Evolutionary conservation across 164 flowering plant genomes (phyloP), one percentile per base, ranked within the genome.

Genomic region (Akebia trifoliata): DNA sequence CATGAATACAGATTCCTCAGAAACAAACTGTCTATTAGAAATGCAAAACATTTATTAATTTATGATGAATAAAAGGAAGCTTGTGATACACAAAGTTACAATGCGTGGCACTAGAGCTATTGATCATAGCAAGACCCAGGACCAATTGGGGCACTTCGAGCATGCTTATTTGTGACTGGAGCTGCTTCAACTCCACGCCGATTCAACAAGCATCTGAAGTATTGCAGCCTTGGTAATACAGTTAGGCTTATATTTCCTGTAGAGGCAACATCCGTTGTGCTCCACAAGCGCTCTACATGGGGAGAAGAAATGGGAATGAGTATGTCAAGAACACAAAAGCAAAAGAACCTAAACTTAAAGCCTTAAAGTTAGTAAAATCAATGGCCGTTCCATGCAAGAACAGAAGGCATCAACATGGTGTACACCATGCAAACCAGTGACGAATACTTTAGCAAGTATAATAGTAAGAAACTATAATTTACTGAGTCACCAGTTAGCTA

Each of bases 161-260:
- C 98, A 72, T 71, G 76, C 0, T 3, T 2, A 36, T 85, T 87
- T 31, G 73, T 73, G n/a, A 81, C 91, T 3, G 94, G 97, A 57
- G 95, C 96, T 12, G 97, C 99, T 51, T 67, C 79, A 63, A 87
- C 75, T 20, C 96, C 97, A 12, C 99, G 87, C 44, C 74, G 56
- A 30, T 75, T 84, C 62, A 90, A 59, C 50, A 93, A 79, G 79
- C 99, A 93, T 68, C 97, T 77, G 77, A 90, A 93, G 78, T 86
- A 82, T 17, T 79, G 85, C 59, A 81, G 46, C 59, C 99, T 75
- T 1, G 85, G 85, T 48, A 90, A 69, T 6, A 74, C 90, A 26
- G 74, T 78, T 40, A 30, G 3, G 44, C 49, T 75, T 11, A 67
- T 39, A 62, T 80, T 80, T 60, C 47, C 63, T 6, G 73, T 30